Conservation (phyloP, 2,329 filamentous ascomycete genomes). For the Graphium sp. region DNA sequence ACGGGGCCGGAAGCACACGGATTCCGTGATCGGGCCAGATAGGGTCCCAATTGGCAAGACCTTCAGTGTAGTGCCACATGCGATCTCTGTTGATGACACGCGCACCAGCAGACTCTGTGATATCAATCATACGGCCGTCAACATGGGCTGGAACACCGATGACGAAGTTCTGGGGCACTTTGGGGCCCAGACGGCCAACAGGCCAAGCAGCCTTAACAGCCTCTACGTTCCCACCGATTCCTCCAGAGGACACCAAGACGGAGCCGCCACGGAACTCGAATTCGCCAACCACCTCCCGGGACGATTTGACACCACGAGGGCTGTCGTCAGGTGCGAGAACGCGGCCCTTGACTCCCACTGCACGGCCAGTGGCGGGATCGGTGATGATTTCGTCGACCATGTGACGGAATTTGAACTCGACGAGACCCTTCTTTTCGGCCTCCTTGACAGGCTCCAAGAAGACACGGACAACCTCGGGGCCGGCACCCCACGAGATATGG, state of each 20-base stretch:
- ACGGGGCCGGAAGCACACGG: slow-evolving; percentile 41
- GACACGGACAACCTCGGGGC: slow-evolving; percentile 39
- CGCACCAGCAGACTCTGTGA: slow-evolving; percentile 33
- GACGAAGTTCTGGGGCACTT: slow-evolving; percentile 37
- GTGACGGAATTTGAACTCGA: slow-evolving; percentile 39
- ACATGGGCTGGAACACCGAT: slow-evolving; percentile 45
- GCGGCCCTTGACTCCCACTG: slow-evolving; percentile 32
- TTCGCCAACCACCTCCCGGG: slow-evolving; percentile 24
- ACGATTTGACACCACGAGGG: slow-evolving; percentile 32
- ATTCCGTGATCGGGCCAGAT: slow-evolving; percentile 47
- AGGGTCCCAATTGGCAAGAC: slow-evolving; percentile 41
- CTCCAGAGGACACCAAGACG: slow-evolving; percentile 37
- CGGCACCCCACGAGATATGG: slow-evolving; percentile 44
- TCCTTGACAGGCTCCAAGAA: slow-evolving; percentile 37
- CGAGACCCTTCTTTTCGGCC: slow-evolving; percentile 32
- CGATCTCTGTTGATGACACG: slow-evolving; percentile 41
- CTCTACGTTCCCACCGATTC: slow-evolving; percentile 45
- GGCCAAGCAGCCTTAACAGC: slow-evolving; percentile 42
- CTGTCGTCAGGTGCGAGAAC: slow-evolving; percentile 32
- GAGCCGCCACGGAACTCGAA: slow-evolving; percentile 37
- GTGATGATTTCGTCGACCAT: slow-evolving; percentile 37
- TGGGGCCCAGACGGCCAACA: slow-evolving; percentile 35
- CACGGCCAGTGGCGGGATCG: slow-evolving; percentile 29
- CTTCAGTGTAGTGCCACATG: slow-evolving; percentile 53
- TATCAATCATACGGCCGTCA: slow-evolving; percentile 46